Percentiles rank a stretch among this genome's conserved stretches.
phyloP scores from a whole-genome alignment of 306 rosid species.

The Inga oerstediana region DNA sequence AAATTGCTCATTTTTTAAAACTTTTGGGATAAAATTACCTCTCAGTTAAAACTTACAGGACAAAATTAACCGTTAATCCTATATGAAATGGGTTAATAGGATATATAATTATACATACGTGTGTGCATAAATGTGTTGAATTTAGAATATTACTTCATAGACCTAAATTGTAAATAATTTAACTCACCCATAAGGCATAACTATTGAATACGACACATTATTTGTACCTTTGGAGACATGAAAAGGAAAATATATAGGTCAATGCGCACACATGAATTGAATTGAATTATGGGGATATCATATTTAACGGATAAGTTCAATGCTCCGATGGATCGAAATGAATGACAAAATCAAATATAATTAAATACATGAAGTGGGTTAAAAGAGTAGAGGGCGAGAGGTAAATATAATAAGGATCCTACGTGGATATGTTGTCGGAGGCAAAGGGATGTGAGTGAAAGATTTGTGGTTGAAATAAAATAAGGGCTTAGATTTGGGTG shows the following conservation, averaged over 20 bases:
- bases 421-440: slow-evolving; percentile 15
- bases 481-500: slow-evolving; percentile 11
- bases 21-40: too few relatives aligned
- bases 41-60: too few relatives aligned
- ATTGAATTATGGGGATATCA: not conserved
- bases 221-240: not conserved
- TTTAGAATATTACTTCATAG: too few relatives aligned
- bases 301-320: not conserved
- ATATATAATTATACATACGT: too few relatives aligned
- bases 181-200: too few relatives aligned
- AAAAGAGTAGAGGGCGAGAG: not conserved
- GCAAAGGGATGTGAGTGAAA: not conserved
- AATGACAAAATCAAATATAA: not conserved
- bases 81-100: too few relatives aligned
- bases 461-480: not conserved
- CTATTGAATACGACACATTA: too few relatives aligned
- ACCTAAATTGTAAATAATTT: too few relatives aligned
- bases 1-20: too few relatives aligned
- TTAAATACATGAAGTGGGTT: not conserved
- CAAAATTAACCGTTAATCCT: too few relatives aligned
- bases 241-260: not conserved
- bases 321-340: not conserved
- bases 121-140: too few relatives aligned
- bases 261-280: not conserved
- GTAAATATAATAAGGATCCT: not conserved